Evolutionary conservation across 768 basidiomycete genomes (phyloP), one percentile per base, ranked within the genome.

Genomic region (Pulveroboletus sp.): DNA sequence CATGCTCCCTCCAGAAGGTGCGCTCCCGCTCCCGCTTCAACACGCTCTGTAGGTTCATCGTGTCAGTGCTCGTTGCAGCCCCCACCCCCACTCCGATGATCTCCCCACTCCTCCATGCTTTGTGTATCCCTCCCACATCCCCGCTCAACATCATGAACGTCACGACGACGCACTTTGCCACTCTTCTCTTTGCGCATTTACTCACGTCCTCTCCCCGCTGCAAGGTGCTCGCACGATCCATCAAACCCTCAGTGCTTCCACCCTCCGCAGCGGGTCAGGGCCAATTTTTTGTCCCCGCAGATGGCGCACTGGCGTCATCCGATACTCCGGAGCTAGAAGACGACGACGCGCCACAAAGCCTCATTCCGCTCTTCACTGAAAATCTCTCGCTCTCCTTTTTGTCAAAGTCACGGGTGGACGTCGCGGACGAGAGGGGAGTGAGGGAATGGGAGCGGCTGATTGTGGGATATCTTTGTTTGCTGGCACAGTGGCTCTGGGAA

Each of bases 401-500:
- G 40, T 87, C 86, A 26, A 82, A 86, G 21, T 80, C 81, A 7
- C 76, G 89, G 31, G 59, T 59, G 11, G 64, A 69, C 11, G 7
- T 31, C 11, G 72, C 81, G 10, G 75, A 85, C 57, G 82, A 82
- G 35, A 75, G 76, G 39, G 90, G 94, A 58, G 77, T 81, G 12
- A 74, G 86, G 43, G 94, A 96, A 60, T 97, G 93, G 92, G 92
- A 93, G 54, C 76, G 92, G 51, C 73, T 95, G 41, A 84, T 93
- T 60, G 83, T 90, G 8, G 88, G 85, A 0, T 95, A 97, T 62
- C 73, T 98, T 32, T 80, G 81, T 42, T 67, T 96, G 47, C 75
- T 99, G 30, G 76, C 82, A 5, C 91, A 93, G 54, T 99, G 96
- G 96, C 74, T 96, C 7, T 99, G 94, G 94, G 95, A 98, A 60